A percentile compares a stretch with the other conserved stretches of the same genome.
These are phyloP conservation scores for Seiridium cupressi DNA, from an alignment of 2,329 filamentous ascomycete genomes.

Conservation along the genomic window DNA sequence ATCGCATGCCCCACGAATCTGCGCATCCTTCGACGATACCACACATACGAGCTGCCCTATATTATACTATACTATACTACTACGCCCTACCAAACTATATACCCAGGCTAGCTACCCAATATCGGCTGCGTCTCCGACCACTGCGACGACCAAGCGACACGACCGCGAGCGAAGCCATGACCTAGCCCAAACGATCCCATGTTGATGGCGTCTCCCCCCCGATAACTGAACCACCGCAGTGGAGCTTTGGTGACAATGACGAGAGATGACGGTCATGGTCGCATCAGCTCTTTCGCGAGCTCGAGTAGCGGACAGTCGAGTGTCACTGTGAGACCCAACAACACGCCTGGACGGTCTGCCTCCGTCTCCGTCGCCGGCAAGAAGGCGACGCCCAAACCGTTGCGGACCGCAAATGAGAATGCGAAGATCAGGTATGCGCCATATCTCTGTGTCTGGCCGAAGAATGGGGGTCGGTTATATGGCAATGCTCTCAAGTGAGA, in stretches of 20 bases:
- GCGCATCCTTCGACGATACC: neutral
- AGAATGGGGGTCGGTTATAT: neutral
- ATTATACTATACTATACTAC: too few species aligned
- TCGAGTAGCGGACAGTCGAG: conserved; percentile 66
- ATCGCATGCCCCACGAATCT: conserved; percentile 2
- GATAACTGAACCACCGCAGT: neutral
- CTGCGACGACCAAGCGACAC: neutral
- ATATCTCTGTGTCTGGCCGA: neutral
- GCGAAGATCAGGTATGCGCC: conserved; percentile 41
- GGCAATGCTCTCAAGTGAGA: neutral
- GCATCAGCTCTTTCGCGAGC: conserved; percentile 66
- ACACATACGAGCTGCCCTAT: too few species aligned
- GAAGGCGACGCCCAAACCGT: conserved; percentile 42
- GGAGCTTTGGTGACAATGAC: conserved; percentile 54
- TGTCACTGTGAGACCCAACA: conserved; percentile 58
- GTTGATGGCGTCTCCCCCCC: conserved; percentile 11
- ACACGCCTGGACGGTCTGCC: conserved; percentile 29
- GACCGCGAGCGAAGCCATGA: neutral
- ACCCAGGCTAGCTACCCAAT: too few species aligned
- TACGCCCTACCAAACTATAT: too few species aligned
- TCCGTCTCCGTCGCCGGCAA: conserved; percentile 27
- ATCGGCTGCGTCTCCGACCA: neutral
- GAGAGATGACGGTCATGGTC: conserved; percentile 61
- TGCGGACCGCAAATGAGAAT: conserved; percentile 54
- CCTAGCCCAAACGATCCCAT: neutral